Percentiles rank a stretch among this genome's conserved stretches.
Evolutionary conservation across 1,284 basidiomycete species (phyloP).

Genomic region (Moesziomyces parantarcticus): DNA sequence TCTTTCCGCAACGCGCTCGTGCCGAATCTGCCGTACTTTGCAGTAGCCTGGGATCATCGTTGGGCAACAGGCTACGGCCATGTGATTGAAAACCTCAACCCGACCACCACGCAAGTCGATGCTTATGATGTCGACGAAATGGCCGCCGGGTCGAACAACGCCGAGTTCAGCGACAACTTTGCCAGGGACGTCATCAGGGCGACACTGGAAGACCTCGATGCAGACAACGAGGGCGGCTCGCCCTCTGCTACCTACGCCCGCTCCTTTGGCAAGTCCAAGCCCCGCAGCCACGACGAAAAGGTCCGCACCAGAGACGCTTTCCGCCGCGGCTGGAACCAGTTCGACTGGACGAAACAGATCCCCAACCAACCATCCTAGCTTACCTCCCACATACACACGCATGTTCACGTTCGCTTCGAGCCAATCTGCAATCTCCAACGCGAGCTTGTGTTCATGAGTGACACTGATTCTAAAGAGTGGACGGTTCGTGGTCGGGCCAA

Average conservation of each 20-base stretch:
- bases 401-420: background rate
- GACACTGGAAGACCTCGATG: conserved; percentile 84
- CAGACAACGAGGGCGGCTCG: conserved; percentile 75
- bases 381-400: background rate
- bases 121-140: conserved; percentile 70
- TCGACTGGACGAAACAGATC: conserved; percentile 69
- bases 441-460: too few relatives aligned
- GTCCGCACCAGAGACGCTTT: conserved; percentile 74
- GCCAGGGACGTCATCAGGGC: conserved; percentile 95
- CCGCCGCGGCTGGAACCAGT: conserved; percentile 70
- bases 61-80: conserved; percentile 83
- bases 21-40: conserved; percentile 95
- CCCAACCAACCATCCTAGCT: background rate
- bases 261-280: conserved; percentile 72
- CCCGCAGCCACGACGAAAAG: conserved; percentile 74
- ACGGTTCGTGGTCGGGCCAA: conserved; percentile 37
- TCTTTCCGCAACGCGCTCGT: conserved; percentile 74
- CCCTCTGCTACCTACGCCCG: conserved; percentile 16
- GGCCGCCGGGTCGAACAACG: conserved; percentile 17
- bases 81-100: conserved; percentile 68
- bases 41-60: conserved; percentile 97
- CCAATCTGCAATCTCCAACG: too few relatives aligned
- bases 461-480: background rate
- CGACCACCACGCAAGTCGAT: conserved; percentile 71
- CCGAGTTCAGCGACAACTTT: conserved; percentile 71